These are phyloP conservation scores for Dalbergia oliveri DNA, from an alignment of 306 rosid species.

Conservation along the genomic window DNA sequence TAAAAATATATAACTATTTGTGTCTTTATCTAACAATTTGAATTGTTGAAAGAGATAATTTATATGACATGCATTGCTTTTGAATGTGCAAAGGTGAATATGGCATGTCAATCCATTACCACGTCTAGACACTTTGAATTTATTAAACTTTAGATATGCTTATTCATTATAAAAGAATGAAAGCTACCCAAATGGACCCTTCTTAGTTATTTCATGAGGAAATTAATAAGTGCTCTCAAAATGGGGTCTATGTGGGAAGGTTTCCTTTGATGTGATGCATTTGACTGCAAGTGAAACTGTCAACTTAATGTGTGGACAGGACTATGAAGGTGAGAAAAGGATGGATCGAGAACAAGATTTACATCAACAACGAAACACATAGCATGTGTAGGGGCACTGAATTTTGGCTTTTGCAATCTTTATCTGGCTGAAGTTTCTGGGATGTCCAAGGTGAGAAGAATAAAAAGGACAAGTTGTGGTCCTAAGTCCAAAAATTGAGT, in stretches of 20 bases:
- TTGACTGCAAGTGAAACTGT: conserved; percentile 48
- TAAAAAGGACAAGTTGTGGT: conserved; percentile 55
- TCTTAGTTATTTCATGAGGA: conserved; percentile 18
- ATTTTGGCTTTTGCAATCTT: conserved; percentile 49
- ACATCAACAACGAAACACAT: conserved; percentile 25
- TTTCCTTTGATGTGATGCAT: conserved; percentile 40
- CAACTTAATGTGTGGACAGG: conserved; percentile 8
- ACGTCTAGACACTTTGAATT: background rate
- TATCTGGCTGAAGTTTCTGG: conserved; percentile 35
- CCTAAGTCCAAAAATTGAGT: conserved; percentile 40
- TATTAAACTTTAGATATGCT: background rate
- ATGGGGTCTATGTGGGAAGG: background rate
- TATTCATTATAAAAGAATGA: background rate
- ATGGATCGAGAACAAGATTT: conserved; percentile 35
- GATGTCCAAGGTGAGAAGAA: conserved; percentile 49
- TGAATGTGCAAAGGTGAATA: conserved; percentile 7
- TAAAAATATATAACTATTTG: too few relatives aligned
- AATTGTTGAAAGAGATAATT: too few relatives aligned
- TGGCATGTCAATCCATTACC: conserved; percentile 20
- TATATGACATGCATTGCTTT: background rate
- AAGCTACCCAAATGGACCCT: conserved; percentile 18
- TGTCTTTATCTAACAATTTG: too few relatives aligned
- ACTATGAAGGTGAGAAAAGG: background rate
- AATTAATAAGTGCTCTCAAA: conserved; percentile 45
- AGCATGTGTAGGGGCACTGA: conserved; percentile 44